A percentile compares a stretch with the other conserved stretches of the same genome.
Conservation (phyloP, 75 land plant genomes). For the Picea glauca region DNA sequence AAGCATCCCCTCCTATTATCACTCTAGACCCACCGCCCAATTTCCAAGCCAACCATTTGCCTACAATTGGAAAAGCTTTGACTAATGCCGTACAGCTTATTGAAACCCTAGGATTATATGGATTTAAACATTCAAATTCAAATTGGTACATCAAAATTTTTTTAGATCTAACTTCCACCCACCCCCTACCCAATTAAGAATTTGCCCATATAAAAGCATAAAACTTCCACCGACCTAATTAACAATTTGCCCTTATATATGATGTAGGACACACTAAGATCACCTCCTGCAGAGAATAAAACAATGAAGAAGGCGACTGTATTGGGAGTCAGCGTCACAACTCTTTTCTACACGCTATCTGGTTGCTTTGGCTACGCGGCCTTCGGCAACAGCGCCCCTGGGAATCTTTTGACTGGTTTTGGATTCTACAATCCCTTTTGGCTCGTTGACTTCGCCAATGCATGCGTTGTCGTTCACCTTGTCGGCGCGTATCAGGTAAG, state of each 20-base stretch:
- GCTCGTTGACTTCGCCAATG: slow-evolving; percentile 36
- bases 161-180: too few species aligned
- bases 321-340: slow-evolving; percentile 21
- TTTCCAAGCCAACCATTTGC: too few species aligned
- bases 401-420: slow-evolving; percentile 36
- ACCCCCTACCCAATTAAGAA: too few species aligned
- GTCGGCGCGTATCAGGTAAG: slow-evolving; percentile 41
- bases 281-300: slow-evolving; percentile 27
- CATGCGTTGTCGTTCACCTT: slow-evolving; percentile 32
- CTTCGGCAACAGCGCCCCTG: slow-evolving; percentile 39
- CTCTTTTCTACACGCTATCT: slow-evolving; percentile 28
- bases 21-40: too few species aligned
- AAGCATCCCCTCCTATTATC: too few species aligned
- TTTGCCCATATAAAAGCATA: too few species aligned
- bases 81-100: too few species aligned
- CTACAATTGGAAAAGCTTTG: too few species aligned
- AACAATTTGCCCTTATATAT: not conserved
- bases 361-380: slow-evolving; percentile 31
- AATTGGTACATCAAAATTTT: too few species aligned
- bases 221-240: too few species aligned
- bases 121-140: too few species aligned
- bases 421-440: slow-evolving; percentile 29
- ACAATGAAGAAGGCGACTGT: slow-evolving; percentile 30
- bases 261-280: slow-evolving; percentile 23
- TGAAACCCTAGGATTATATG: too few species aligned